These are phyloP conservation scores for Orbilia brochopaga DNA, from an alignment of 2,329 filamentous ascomycete genomes.

Conservation along the genomic window DNA sequence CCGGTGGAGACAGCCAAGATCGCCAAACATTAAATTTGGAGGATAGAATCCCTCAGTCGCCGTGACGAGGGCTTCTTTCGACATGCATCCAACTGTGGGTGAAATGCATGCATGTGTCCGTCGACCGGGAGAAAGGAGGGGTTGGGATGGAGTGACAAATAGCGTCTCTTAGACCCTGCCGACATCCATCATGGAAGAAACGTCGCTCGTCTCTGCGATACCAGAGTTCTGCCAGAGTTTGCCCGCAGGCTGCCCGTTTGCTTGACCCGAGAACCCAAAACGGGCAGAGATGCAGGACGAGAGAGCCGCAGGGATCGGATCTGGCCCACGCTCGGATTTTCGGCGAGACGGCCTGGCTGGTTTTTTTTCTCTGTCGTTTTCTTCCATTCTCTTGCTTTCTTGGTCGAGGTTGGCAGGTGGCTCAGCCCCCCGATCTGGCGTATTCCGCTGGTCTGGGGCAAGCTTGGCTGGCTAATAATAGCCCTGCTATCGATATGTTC, in stretches of 20 bases:
- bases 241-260: background rate
- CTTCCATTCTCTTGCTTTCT: background rate
- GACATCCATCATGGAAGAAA: too few relatives aligned
- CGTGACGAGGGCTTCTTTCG: too few relatives aligned
- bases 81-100: too few relatives aligned
- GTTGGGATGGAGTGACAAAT: slow-evolving; percentile 15
- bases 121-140: background rate
- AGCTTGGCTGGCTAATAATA: slow-evolving; percentile 2
- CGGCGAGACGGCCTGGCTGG: slow-evolving; percentile 29
- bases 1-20: too few relatives aligned
- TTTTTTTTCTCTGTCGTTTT: slow-evolving; percentile 1
- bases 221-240: too few relatives aligned
- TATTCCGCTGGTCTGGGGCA: slow-evolving; percentile 1
- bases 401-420: background rate
- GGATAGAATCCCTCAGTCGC: too few relatives aligned
- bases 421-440: slow-evolving; percentile 10
- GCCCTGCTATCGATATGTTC: background rate
- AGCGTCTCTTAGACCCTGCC: background rate
- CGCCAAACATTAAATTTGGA: too few relatives aligned
- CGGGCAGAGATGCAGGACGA: slow-evolving; percentile 11
- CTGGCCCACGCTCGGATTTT: slow-evolving; percentile 1
- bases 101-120: background rate
- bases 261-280: background rate
- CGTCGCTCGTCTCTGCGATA: background rate
- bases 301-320: slow-evolving; percentile 22